Conservation (phyloP, 768 basidiomycete genomes). For the Rhizopogon roseolus region DNA sequence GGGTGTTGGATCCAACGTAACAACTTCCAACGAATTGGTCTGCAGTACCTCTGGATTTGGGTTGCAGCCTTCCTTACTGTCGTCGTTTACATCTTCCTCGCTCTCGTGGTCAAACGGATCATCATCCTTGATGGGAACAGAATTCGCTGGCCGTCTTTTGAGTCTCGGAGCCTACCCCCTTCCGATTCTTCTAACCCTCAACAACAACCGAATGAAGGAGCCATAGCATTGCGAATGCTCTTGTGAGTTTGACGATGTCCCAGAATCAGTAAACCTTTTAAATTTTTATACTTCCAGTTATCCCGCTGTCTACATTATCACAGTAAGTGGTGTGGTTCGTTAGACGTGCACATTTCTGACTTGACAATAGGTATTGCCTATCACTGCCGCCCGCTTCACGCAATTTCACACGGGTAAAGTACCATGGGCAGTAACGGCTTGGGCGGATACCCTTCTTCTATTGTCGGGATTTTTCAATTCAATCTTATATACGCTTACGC, state of each 20-base stretch:
- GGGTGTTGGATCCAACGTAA: constrained; percentile 48
- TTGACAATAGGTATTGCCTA: constrained; percentile 29
- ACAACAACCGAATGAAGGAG: constrained; percentile 10
- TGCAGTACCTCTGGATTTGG: constrained; percentile 55
- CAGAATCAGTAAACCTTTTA: background rate
- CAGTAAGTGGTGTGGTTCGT: constrained; percentile 16
- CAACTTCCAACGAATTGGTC: constrained; percentile 35
- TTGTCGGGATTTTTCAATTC: constrained; percentile 44
- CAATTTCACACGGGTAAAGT: constrained; percentile 24
- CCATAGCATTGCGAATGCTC: constrained; percentile 40
- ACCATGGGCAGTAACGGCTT: constrained; percentile 33
- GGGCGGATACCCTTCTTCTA: constrained; percentile 36
- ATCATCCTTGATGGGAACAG: constrained; percentile 27
- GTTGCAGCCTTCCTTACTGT: constrained; percentile 36
- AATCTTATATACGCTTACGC: constrained; percentile 31
- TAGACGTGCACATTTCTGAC: background rate
- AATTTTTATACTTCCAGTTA: constrained; percentile 28
- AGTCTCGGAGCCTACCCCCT: constrained; percentile 4
- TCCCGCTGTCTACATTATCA: constrained; percentile 38
- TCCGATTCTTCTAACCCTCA: background rate
- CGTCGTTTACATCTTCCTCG: constrained; percentile 41
- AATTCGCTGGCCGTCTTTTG: constrained; percentile 12
- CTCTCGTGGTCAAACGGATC: constrained; percentile 35
- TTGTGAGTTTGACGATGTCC: constrained; percentile 30
- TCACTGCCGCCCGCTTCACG: constrained; percentile 36